Conservation (phyloP, 805 yeast genomes). For the Zygosaccharomyces rouxii region DNA sequence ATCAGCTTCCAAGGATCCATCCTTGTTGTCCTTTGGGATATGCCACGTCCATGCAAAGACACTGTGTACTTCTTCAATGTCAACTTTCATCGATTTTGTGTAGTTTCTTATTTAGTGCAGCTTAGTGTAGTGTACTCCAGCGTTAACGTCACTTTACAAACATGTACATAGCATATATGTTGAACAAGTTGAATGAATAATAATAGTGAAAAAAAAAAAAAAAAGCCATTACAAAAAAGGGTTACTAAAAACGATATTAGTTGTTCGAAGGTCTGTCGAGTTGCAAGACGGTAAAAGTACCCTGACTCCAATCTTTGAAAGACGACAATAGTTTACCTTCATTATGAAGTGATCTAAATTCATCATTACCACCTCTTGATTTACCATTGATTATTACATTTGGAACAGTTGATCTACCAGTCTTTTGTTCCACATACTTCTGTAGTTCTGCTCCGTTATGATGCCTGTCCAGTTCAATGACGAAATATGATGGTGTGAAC, state of each 20-base stretch:
- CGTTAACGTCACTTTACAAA: neutral
- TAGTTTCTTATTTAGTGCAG: neutral
- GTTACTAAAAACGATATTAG: slow-evolving; percentile 4
- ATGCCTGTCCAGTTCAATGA: slow-evolving; percentile 82
- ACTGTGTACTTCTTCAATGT: slow-evolving; percentile 21
- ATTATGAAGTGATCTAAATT: slow-evolving; percentile 58
- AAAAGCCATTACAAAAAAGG: neutral
- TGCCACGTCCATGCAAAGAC: slow-evolving; percentile 34
- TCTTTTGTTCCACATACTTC: slow-evolving; percentile 55
- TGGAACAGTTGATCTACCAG: slow-evolving; percentile 88
- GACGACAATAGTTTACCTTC: slow-evolving; percentile 48
- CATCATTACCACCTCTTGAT: slow-evolving; percentile 88
- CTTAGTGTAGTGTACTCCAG: no score
- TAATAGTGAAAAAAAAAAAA: neutral
- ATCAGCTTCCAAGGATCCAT: slow-evolving; percentile 9
- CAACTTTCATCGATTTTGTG: slow-evolving; percentile 19
- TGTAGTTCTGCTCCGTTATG: slow-evolving; percentile 73
- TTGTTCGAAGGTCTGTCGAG: slow-evolving; percentile 23
- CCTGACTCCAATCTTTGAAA: slow-evolving; percentile 39
- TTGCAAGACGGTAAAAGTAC: slow-evolving; percentile 17
- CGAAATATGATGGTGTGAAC: slow-evolving; percentile 64
- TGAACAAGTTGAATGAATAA: neutral
- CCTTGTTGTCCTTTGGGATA: slow-evolving; percentile 13
- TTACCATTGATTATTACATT: slow-evolving; percentile 71
- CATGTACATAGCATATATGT: neutral